Conservation (phyloP, 768 basidiomycete species). For the Mycena indigotica region DNA sequence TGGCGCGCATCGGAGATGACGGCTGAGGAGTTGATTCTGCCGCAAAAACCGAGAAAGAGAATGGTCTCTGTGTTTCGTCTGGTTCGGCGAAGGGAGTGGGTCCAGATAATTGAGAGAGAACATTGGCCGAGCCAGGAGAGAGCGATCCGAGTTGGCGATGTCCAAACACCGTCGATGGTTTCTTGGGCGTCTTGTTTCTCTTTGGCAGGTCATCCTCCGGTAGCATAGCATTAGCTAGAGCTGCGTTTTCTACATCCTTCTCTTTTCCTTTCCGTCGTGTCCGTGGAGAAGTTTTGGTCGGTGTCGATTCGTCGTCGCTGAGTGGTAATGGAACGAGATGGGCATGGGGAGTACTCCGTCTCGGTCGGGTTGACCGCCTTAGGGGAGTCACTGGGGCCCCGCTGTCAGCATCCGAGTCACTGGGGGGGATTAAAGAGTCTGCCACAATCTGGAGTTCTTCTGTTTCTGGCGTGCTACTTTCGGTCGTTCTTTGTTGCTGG, state of each 20-base stretch:
- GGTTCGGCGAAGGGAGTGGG: constrained; percentile 22
- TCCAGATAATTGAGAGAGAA: constrained; percentile 39
- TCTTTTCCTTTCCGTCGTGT: constrained; percentile 10
- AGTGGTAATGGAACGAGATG: constrained; percentile 20
- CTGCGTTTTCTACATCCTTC: constrained; percentile 5
- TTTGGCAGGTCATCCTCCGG: constrained; percentile 11
- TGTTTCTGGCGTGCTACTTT: constrained; percentile 8
- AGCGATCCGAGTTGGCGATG: constrained; percentile 54
- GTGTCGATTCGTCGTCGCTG: constrained; percentile 15
- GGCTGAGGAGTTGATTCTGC: constrained; percentile 11
- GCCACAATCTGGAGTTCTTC: constrained; percentile 22
- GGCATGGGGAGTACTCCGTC: constrained; percentile 37
- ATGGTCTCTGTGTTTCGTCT: constrained; percentile 11
- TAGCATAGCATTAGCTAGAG: background rate
- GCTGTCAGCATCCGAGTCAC: background rate
- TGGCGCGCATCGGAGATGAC: constrained; percentile 18
- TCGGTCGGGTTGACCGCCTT: constrained; percentile 43
- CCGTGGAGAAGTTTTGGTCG: constrained; percentile 2
- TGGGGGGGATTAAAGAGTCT: constrained; percentile 10
- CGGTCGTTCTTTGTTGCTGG: constrained; percentile 5
- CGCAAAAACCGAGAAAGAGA: constrained; percentile 15
- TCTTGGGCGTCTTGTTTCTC: constrained; percentile 13
- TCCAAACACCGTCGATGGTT: constrained; percentile 23
- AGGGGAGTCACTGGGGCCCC: constrained; percentile 31
- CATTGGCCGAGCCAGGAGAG: constrained; percentile 57